Evolutionary conservation across 1,139 yeast genomes (phyloP).

Genomic region (Candida glucosophila): DNA sequence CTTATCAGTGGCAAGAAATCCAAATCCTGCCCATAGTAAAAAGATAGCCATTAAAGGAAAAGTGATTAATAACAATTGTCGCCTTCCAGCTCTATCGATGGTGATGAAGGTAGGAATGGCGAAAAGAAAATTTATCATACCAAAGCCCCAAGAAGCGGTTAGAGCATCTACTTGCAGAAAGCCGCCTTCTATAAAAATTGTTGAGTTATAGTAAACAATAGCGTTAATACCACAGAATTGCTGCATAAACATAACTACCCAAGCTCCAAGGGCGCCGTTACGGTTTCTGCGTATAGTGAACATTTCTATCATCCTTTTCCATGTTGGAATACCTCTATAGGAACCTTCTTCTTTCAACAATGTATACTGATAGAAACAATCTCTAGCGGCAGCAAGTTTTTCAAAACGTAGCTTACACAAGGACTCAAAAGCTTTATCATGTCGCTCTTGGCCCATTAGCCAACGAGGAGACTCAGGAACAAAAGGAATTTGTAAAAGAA

Average conservation of each 20-base stretch:
- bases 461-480: conserved; percentile 80
- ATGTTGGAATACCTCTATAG: conserved; percentile 43
- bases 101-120: conserved; percentile 81
- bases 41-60: conserved; percentile 70
- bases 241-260: conserved; percentile 83
- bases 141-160: conserved; percentile 81
- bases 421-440: conserved; percentile 47
- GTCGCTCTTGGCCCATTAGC: conserved; percentile 62
- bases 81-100: conserved; percentile 73
- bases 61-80: conserved; percentile 59
- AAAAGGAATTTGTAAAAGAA: conserved; percentile 57
- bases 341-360: conserved; percentile 60
- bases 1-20: conserved; percentile 53
- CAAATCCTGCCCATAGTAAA: conserved; percentile 65
- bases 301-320: conserved; percentile 44
- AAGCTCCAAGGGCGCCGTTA: conserved; percentile 74
- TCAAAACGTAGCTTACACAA: conserved; percentile 41
- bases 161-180: conserved; percentile 55
- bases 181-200: conserved; percentile 63
- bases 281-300: conserved; percentile 70
- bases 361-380: conserved; percentile 62
- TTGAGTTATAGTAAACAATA: conserved; percentile 73
- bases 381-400: conserved; percentile 63
- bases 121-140: conserved; percentile 70
- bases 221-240: conserved; percentile 90